Base-by-base conservation (phyloP, 495 filamentous ascomycete genomes). In the Lepraria neglecta region DNA sequence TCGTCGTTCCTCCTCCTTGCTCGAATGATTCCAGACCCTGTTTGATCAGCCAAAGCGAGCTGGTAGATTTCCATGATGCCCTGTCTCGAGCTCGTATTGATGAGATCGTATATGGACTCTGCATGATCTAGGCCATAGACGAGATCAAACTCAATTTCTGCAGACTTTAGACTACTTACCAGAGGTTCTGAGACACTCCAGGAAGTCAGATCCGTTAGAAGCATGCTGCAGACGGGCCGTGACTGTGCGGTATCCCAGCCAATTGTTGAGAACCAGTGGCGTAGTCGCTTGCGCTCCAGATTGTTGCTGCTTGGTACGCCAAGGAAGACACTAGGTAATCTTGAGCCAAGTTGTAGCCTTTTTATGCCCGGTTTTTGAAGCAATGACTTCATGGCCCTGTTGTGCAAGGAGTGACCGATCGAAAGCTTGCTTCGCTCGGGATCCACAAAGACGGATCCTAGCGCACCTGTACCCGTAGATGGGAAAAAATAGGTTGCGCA, bases 11-110 rank as follows among this genome's bases (percentile, higher is more conserved):
- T 80, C 56, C 82, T 79, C 71, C 87, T 91, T 6, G 91, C 91
- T 35, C 90, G 81, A 60, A 96, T 90, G 59, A 96, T 85, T 47
- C 89, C 89, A 65, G 89, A 92, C 21, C 82, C 77, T 46, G 84
- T 82, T 21, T 82, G 78, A 52, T 91, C 89, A 35, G 83, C 77
- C 3, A 96, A 77, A 4, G 91, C 91, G 38, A 88, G 77, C 35
- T 84, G 81, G 73, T 96, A 96, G 21, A 95, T 83, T 61, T 91
- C 89, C 12, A 86, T 78, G n/a, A 92, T 84, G 28, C 90, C 91
- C 60, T 89, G 87, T n/a, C 84, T 79, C 15, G 88, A 84, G 69
- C 86, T 84, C 0, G 85, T 84, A 47, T 82, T 82, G 57, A 95
- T 82, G 67, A 92, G 89, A 56, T 86, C 83, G 15, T 94, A 76